Evolutionary conservation across 352 stramenopile species (phyloP).

Genomic region (Phytophthora foliorum): DNA sequence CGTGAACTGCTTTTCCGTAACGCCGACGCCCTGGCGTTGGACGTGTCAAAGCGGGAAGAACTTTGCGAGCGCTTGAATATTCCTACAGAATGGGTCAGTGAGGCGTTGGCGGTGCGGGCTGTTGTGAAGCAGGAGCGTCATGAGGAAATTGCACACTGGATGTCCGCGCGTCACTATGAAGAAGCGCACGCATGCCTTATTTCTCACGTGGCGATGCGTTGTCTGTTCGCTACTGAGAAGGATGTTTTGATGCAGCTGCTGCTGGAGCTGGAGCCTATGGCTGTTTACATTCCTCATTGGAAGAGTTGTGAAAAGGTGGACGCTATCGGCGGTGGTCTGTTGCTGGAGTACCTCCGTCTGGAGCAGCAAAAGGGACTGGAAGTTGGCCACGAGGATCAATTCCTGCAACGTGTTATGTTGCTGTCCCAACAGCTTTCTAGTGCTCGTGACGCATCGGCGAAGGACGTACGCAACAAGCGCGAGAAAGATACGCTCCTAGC

Average conservation of each 20-base stretch:
- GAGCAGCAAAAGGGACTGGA: conserved; percentile 70
- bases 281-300: conserved; percentile 71
- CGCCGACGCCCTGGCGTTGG: conserved; percentile 56
- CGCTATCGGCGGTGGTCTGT: conserved; percentile 62
- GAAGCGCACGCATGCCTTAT: conserved; percentile 72
- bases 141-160: conserved; percentile 82
- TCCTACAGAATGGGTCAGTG: conserved; percentile 74
- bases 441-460: conserved; percentile 42
- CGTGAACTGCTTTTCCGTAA: conserved; percentile 76
- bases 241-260: conserved; percentile 62
- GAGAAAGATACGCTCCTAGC: conserved; percentile 43
- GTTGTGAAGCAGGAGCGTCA: conserved; percentile 58
- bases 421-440: conserved; percentile 66
- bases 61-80: conserved; percentile 60
- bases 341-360: conserved; percentile 79
- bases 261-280: conserved; percentile 63
- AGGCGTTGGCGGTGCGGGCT: conserved; percentile 69
- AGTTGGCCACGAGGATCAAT: conserved; percentile 61
- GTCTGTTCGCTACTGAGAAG: conserved; percentile 77
- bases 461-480: conserved; percentile 16
- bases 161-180: conserved; percentile 66
- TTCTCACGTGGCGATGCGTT: conserved; percentile 62
- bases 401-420: conserved; percentile 66
- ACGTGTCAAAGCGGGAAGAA: conserved; percentile 52
- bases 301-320: conserved; percentile 56